Evolutionary conservation across 805 yeast species (phyloP), one percentile per base, ranked within the genome.

Genomic region (Ogataea trehalophila): DNA sequence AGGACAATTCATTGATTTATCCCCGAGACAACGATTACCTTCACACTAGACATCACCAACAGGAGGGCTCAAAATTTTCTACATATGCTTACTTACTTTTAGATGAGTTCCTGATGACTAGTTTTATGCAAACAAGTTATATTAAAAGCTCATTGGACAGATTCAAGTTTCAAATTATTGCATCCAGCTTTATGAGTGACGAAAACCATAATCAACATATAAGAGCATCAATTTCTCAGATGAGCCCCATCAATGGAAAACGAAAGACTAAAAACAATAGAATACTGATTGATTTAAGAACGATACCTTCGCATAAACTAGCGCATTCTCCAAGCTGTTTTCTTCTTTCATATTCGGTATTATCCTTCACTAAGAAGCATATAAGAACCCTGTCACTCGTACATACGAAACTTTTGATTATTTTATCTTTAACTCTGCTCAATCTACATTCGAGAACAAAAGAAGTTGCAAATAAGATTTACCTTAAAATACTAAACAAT

Each of bases 151-250:
- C 57, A 7, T 41, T 61, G 13, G 66, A 62, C 18, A 51, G 53
- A 39, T 54, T 61, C 45, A 62, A 58, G 43, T 61, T 60, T 42
- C 58, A 57, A 22, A 55, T 61, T 15, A 56, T 61, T 4, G 58
- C 61, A 3, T 60, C 64, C 14, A 48, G 41, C 16, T 39, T 54
- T 16, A 53, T 56, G 58, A 52, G 48, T 35, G 56, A 47, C 35
- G 51, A 41, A 20, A 45, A 41, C 17, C 37, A 41, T 6, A 20
- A 18, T 14, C 37, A 39, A 37, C 35, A 46, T 36, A 39, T 42
- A 36, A 40, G 41, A 37, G 13, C 18, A 14, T 40, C 46, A 11
- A 26, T 16, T 31, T 20, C 26, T 15, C 2, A 26, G 9, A 16
- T 33, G 4, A n/a, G 15, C 8, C 14, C 23, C 38, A 31, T 44